A percentile compares a stretch with the other conserved stretches of the same genome.
Conservation (phyloP, 2,329 filamentous ascomycete genomes). For the Graphium sp. region DNA sequence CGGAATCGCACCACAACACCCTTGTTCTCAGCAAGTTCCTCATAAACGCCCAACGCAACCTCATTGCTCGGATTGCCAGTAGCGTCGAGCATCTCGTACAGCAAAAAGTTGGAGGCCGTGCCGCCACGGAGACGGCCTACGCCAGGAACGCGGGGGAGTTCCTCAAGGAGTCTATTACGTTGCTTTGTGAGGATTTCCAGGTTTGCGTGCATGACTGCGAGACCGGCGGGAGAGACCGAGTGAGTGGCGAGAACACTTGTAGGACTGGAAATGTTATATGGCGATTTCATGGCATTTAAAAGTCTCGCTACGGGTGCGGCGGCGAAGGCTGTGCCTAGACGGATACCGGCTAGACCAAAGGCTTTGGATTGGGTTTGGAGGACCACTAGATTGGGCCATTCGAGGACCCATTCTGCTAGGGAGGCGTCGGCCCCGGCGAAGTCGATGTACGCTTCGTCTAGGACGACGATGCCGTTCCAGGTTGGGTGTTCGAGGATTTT, state of each 20-base stretch:
- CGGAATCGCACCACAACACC: conserved; percentile 89
- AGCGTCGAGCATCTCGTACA: conserved; percentile 71
- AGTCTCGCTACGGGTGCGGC: conserved; percentile 57
- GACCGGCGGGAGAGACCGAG: conserved; percentile 49
- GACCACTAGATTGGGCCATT: conserved; percentile 90
- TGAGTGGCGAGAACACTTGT: conserved; percentile 67
- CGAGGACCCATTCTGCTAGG: conserved; percentile 77
- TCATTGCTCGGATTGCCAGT: conserved; percentile 63
- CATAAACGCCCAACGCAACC: conserved; percentile 65
- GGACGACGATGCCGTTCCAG: conserved; percentile 87
- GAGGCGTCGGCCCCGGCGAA: conserved; percentile 65
- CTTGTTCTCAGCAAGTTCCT: conserved; percentile 65
- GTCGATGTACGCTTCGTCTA: conserved; percentile 94
- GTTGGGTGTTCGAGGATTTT: conserved; percentile 66
- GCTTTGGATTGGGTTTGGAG: conserved; percentile 99
- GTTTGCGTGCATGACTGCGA: conserved; percentile 58
- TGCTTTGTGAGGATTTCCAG: conserved; percentile 55
- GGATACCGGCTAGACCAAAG: conserved; percentile 87
- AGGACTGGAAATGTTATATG: conserved; percentile 86
- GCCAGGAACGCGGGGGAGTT: conserved; percentile 59
- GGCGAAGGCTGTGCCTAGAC: conserved; percentile 74
- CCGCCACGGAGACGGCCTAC: conserved; percentile 73
- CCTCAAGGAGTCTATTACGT: conserved; percentile 55
- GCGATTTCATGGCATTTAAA: conserved; percentile 85
- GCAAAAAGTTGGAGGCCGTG: conserved; percentile 68